A percentile compares a stretch with the other conserved stretches of the same genome.
Evolutionary conservation across 2,329 filamentous ascomycete species (phyloP).

Genomic region (Tolypocladium album): DNA sequence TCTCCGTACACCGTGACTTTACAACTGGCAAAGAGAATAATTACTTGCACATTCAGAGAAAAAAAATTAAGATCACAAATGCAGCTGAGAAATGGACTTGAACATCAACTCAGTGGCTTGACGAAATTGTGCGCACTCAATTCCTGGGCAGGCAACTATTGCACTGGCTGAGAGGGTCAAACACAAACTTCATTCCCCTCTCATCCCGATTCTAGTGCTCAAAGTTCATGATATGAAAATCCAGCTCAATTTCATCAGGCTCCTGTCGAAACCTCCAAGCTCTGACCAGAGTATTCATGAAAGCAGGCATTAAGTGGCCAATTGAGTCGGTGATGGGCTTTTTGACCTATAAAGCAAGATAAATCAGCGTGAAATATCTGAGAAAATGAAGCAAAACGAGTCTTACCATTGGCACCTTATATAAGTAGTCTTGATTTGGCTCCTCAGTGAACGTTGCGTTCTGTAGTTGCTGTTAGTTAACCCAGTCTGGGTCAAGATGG

Average conservation of each 20-base stretch:
- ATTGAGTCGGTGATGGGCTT: conserved; percentile 1
- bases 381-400: too few relatives aligned
- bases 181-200: too few relatives aligned
- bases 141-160: too few relatives aligned
- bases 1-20: too few relatives aligned
- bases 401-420: conserved; percentile 2
- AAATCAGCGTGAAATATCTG: neutral
- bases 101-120: too few relatives aligned
- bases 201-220: neutral
- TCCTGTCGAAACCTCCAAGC: conserved; percentile 2
- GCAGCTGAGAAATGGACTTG: too few relatives aligned
- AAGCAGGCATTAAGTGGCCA: neutral
- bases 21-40: too few relatives aligned
- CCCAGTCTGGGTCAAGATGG: neutral
- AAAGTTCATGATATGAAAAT: conserved; percentile 1
- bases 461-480: neutral
- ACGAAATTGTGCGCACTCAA: too few relatives aligned
- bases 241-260: conserved; percentile 1
- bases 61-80: too few relatives aligned
- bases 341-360: neutral
- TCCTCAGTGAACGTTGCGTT: conserved; percentile 1
- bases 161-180: too few relatives aligned
- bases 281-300: neutral
- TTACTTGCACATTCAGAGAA: too few relatives aligned
- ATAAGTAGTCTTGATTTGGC: conserved; percentile 2